Conservation (phyloP, 805 yeast species). For the Kockiozyma suomiensis region DNA sequence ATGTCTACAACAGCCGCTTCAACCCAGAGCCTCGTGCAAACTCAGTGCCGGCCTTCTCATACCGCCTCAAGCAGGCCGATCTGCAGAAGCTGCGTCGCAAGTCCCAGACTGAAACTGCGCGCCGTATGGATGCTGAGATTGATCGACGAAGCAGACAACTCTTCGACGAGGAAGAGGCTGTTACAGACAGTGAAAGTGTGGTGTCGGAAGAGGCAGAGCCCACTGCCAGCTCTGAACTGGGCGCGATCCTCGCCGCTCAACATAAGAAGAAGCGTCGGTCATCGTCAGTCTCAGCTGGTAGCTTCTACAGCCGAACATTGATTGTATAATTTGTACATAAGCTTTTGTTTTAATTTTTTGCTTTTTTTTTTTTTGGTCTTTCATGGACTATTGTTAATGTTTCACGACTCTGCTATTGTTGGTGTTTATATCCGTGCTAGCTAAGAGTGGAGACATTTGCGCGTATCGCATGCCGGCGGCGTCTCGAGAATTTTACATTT, state of each 20-base stretch:
- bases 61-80: constrained; percentile 19
- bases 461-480: not conserved
- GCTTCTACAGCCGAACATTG: constrained; percentile 19
- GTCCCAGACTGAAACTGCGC: constrained; percentile 15
- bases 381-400: not conserved
- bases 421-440: no score
- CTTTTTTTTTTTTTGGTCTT: not conserved
- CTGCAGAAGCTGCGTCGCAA: constrained; percentile 9
- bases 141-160: constrained; percentile 6
- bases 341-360: not conserved
- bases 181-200: constrained; percentile 1
- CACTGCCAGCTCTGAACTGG: constrained; percentile 3
- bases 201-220: constrained; percentile 5
- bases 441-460: no score
- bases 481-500: not conserved
- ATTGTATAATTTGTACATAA: not conserved
- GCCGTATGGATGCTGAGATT: constrained; percentile 1
- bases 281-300: constrained; percentile 14
- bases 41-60: constrained; percentile 23
- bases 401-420: not conserved
- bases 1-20: constrained; percentile 23
- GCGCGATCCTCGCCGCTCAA: not conserved
- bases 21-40: constrained; percentile 15
- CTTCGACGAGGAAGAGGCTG: not conserved
- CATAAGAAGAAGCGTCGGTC: constrained; percentile 17